phyloP scores from a whole-genome alignment of 768 basidiomycete genomes.

The Pholiota molesta region DNA sequence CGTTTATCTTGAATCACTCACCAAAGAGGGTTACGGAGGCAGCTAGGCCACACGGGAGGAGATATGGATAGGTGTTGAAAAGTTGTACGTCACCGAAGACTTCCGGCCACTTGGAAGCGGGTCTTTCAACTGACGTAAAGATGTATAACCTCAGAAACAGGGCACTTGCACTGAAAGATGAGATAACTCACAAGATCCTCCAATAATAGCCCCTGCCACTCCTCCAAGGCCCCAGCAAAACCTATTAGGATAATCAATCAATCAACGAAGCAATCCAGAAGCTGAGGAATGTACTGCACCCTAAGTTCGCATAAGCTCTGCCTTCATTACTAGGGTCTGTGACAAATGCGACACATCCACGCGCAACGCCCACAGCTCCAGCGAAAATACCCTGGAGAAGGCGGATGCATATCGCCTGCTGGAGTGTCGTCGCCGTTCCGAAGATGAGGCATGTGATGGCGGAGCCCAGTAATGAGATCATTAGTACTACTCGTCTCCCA shows the following conservation, averaged over 20 bases:
- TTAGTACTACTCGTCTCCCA: slow-evolving; percentile 82
- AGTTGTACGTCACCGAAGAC: slow-evolving; percentile 67
- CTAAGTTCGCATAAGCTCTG: slow-evolving; percentile 91
- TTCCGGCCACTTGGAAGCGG: slow-evolving; percentile 84
- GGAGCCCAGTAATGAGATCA: slow-evolving; percentile 84
- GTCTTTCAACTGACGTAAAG: slow-evolving; percentile 66
- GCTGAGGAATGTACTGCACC: slow-evolving; percentile 44
- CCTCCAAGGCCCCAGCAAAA: slow-evolving; percentile 98
- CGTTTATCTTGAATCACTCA: slow-evolving; percentile 30
- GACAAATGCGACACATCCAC: slow-evolving; percentile 83
- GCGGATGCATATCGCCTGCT: slow-evolving; percentile 85
- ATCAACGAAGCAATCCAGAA: slow-evolving; percentile 8
- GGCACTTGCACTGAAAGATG: slow-evolving; percentile 8
- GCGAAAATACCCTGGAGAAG: slow-evolving; percentile 91
- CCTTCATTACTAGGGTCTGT: slow-evolving; percentile 94
- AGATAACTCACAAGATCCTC: slow-evolving; percentile 71
- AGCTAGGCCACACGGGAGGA: slow-evolving; percentile 84
- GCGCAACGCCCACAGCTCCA: slow-evolving; percentile 93
- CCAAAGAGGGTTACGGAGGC: slow-evolving; percentile 75
- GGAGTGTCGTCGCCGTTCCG: slow-evolving; percentile 73
- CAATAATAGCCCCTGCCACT: slow-evolving; percentile 86
- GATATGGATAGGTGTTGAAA: slow-evolving; percentile 85
- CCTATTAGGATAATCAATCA: slow-evolving; percentile 35
- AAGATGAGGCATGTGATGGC: slow-evolving; percentile 78
- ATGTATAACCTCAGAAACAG: slow-evolving; percentile 13